Evolutionary conservation across 2,329 filamentous ascomycete species (phyloP).

Genomic region (Boeremia exigua): DNA sequence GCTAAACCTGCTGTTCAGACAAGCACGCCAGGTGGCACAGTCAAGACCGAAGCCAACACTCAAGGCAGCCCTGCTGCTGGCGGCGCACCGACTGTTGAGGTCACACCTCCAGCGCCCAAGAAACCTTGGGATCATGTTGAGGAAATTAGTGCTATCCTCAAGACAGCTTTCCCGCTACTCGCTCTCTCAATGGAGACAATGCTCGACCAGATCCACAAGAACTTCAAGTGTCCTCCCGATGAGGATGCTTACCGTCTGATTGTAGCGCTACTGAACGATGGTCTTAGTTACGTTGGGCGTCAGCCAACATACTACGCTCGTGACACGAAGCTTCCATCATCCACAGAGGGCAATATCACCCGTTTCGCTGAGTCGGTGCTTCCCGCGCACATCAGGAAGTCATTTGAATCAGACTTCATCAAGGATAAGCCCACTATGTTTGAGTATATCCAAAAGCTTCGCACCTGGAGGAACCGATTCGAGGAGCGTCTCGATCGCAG

Average conservation of each 20-base stretch:
- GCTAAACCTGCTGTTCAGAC: constrained; percentile 61
- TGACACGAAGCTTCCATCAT: constrained; percentile 85
- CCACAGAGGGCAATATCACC: constrained; percentile 95
- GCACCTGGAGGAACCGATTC: constrained; percentile 96
- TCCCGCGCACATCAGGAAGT: constrained; percentile 90
- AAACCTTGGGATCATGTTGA: constrained; percentile 97
- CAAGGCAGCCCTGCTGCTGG: constrained; percentile 42
- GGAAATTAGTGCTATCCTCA: constrained; percentile 92
- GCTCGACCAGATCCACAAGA: constrained; percentile 98
- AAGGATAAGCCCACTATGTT: constrained; percentile 94
- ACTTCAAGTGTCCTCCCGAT: constrained; percentile 98
- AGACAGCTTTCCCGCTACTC: constrained; percentile 94
- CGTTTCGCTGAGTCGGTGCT: constrained; percentile 96
- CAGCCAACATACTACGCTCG: constrained; percentile 86
- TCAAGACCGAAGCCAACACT: constrained; percentile 48
- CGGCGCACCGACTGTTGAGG: constrained; percentile 25
- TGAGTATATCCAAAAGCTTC: constrained; percentile 96
- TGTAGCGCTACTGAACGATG: constrained; percentile 96
- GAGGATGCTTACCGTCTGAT: constrained; percentile 98
- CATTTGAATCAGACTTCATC: constrained; percentile 98
- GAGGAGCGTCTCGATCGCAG: constrained; percentile 95
- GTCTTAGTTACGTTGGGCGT: constrained; percentile 87
- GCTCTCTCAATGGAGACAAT: constrained; percentile 99
- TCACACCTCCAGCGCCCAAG: constrained; percentile 55
- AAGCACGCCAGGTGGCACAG: constrained; percentile 45